Conservation (phyloP, 108 stramenopile species). For the Cyclotella sp. region DNA sequence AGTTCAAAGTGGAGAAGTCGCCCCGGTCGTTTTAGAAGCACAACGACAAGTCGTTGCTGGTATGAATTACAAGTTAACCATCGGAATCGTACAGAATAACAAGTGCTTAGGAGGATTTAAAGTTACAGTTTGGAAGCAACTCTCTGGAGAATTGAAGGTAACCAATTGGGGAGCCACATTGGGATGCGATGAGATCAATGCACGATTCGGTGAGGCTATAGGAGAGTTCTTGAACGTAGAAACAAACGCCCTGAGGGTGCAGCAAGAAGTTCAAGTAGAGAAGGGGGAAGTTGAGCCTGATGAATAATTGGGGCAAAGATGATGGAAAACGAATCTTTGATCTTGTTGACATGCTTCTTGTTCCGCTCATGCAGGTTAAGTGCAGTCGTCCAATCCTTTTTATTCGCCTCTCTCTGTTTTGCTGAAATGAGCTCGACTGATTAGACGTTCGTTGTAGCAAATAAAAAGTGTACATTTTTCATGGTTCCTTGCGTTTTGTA, state of each 20-base stretch:
- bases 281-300: constrained; percentile 23
- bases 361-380: no score
- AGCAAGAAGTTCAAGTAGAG: constrained; percentile 4
- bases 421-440: no score
- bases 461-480: no score
- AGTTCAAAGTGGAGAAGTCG: constrained; percentile 3
- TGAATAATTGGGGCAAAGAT: no score
- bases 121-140: constrained; percentile 23
- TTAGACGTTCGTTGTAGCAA: no score
- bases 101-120: constrained; percentile 26
- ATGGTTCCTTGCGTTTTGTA: no score
- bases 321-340: no score
- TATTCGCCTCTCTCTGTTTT: no score
- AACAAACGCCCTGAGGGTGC: constrained; percentile 13
- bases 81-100: constrained; percentile 6
- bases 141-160: constrained; percentile 18
- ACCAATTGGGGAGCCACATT: constrained; percentile 15
- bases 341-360: no score
- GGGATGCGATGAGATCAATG: constrained; percentile 21
- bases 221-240: not conserved
- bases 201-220: constrained; percentile 7
- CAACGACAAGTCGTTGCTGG: constrained; percentile 30
- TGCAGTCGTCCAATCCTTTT: no score
- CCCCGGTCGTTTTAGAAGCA: not conserved
- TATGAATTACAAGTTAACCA: constrained; percentile 33